Percentiles rank a stretch among this genome's conserved stretches.
These are phyloP conservation scores for Alternaria infectoria DNA, from an alignment of 2,329 filamentous ascomycete species.

Conservation along the genomic window DNA sequence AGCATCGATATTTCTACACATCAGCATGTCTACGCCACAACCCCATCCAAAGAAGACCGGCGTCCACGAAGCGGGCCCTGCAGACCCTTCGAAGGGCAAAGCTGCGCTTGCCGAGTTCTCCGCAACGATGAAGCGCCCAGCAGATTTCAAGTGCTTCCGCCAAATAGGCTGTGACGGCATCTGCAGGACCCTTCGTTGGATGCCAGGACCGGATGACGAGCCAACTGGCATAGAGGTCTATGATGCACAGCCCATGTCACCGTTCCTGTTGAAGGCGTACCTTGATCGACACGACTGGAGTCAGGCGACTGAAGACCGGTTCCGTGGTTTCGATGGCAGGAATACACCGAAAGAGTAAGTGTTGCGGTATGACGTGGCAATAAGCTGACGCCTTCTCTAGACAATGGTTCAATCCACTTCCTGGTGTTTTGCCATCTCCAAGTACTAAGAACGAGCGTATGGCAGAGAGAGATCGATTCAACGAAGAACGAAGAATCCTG, in stretches of 20 bases:
- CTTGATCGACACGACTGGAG: background rate
- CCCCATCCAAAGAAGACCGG: background rate
- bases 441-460: background rate
- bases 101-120: background rate
- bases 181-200: background rate
- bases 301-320: background rate
- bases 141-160: background rate
- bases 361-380: background rate
- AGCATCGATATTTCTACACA: background rate
- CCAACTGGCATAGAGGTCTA: background rate
- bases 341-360: background rate
- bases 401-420: background rate
- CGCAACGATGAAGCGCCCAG: background rate
- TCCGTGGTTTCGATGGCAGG: background rate
- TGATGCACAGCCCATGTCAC: background rate
- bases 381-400: background rate
- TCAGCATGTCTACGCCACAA: background rate
- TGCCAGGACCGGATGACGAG: background rate
- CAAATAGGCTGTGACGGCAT: background rate
- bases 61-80: background rate
- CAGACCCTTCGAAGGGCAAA: background rate
- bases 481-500: background rate
- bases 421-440: background rate
- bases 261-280: background rate
- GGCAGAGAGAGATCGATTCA: background rate